Evolutionary conservation across 306 rosid genomes (phyloP).

Genomic region (Medicago lupulina): DNA sequence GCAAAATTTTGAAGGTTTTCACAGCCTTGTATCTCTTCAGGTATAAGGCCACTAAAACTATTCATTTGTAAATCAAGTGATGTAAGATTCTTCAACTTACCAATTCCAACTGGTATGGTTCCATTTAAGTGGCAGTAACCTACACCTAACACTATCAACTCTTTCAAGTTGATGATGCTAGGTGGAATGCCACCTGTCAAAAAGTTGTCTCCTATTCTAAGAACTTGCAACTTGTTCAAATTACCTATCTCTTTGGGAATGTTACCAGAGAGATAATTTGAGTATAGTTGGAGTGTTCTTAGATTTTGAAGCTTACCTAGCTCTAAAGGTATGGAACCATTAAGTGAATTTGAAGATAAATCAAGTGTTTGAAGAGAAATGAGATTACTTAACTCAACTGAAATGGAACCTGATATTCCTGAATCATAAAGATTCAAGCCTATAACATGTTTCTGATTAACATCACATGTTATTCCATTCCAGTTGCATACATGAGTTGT

Average conservation of each 20-base stretch:
- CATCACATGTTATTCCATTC: slow-evolving; percentile 72
- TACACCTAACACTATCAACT: slow-evolving; percentile 69
- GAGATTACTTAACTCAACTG: slow-evolving; percentile 58
- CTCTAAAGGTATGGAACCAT: slow-evolving; percentile 76
- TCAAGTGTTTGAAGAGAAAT: slow-evolving; percentile 75
- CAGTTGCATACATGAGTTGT: slow-evolving; percentile 62
- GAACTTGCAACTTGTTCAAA: slow-evolving; percentile 78
- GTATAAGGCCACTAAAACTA: slow-evolving; percentile 70
- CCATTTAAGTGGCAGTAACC: slow-evolving; percentile 80
- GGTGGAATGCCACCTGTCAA: slow-evolving; percentile 74
- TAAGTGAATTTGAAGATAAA: slow-evolving; percentile 74
- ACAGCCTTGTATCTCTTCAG: slow-evolving; percentile 69
- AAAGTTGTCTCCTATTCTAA: slow-evolving; percentile 82
- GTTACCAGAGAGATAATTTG: slow-evolving; percentile 77
- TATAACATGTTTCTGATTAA: slow-evolving; percentile 54
- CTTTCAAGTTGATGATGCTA: slow-evolving; percentile 64
- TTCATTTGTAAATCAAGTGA: slow-evolving; percentile 80
- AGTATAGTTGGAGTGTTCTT: slow-evolving; percentile 56
- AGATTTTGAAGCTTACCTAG: slow-evolving; percentile 70
- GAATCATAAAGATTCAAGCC: slow-evolving; percentile 74
- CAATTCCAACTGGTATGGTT: slow-evolving; percentile 78
- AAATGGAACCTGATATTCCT: slow-evolving; percentile 76
- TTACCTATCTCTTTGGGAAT: slow-evolving; percentile 80
- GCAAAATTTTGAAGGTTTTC: slow-evolving; percentile 72
- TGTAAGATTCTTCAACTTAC: slow-evolving; percentile 67